phyloP scores from a whole-genome alignment of 176 grass and related monocot genomes.

The Oryza rufipogon region DNA sequence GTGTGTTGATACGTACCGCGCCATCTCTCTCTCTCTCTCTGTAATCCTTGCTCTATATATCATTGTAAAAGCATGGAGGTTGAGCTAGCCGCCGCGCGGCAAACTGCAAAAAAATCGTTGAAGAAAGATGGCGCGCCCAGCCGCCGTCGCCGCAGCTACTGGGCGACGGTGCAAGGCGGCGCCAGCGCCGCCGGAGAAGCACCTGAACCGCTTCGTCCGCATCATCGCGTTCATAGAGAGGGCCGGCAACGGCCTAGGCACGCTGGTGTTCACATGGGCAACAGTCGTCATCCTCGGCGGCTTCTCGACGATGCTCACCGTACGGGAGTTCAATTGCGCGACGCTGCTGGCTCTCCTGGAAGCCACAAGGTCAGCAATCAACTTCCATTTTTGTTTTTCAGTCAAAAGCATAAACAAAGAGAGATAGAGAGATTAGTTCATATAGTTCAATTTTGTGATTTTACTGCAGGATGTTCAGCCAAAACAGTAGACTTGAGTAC shows the following conservation, averaged over 20 bases:
- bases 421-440: too few relatives aligned
- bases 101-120: too few relatives aligned
- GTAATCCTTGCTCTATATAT: too few relatives aligned
- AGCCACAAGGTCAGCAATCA: neutral
- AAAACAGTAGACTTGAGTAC: neutral
- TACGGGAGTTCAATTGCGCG: neutral
- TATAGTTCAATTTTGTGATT: too few relatives aligned
- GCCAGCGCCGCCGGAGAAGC: neutral
- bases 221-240: neutral
- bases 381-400: neutral
- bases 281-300: neutral
- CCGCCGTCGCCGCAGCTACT: neutral
- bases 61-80: too few relatives aligned
- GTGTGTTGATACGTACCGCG: too few relatives aligned
- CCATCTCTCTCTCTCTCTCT: too few relatives aligned
- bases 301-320: neutral
- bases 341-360: neutral
- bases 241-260: neutral
- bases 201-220: neutral
- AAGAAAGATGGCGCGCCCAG: too few relatives aligned
- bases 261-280: neutral
- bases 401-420: too few relatives aligned
- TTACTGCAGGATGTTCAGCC: conserved; percentile 19
- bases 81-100: too few relatives aligned
- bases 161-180: neutral